Conservation (phyloP, 2,329 filamentous ascomycete genomes). For the Paecilomyces sp. region DNA sequence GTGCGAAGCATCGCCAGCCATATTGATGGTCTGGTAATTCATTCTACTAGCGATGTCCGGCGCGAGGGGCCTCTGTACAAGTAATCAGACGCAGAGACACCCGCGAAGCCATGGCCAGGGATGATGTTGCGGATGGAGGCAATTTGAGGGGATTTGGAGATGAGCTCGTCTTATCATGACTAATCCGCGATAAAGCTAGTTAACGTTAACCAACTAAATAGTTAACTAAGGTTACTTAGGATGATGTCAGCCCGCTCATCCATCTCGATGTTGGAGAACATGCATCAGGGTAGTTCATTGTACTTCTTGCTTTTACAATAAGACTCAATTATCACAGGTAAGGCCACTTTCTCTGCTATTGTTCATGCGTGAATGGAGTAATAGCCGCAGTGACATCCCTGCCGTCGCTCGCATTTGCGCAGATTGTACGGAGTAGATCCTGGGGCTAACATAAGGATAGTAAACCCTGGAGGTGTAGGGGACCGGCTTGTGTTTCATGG, state of each 20-base stretch:
- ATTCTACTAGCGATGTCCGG: slow-evolving; percentile 12
- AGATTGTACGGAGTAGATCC: neutral
- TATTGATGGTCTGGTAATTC: slow-evolving; percentile 30
- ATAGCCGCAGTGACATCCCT: neutral
- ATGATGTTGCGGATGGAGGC: neutral
- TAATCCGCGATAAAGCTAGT: neutral
- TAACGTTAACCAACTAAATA: no score
- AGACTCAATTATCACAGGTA: neutral
- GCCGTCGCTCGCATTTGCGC: neutral
- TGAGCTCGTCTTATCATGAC: neutral
- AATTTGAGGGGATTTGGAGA: neutral
- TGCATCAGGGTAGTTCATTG: neutral
- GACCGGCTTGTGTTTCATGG: neutral
- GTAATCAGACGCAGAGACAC: neutral
- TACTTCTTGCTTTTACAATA: neutral
- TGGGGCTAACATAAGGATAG: neutral
- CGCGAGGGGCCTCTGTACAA: neutral
- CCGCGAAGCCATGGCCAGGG: neutral
- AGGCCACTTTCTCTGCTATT: neutral
- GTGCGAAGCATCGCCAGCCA: slow-evolving; percentile 18
- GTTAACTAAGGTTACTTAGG: neutral
- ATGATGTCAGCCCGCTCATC: neutral
- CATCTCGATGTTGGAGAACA: neutral
- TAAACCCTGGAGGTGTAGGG: neutral
- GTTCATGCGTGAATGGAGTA: neutral